Evolutionary conservation across 1,284 basidiomycete species (phyloP), one percentile per base, ranked within the genome.

Genomic region (Trametes sp.): DNA sequence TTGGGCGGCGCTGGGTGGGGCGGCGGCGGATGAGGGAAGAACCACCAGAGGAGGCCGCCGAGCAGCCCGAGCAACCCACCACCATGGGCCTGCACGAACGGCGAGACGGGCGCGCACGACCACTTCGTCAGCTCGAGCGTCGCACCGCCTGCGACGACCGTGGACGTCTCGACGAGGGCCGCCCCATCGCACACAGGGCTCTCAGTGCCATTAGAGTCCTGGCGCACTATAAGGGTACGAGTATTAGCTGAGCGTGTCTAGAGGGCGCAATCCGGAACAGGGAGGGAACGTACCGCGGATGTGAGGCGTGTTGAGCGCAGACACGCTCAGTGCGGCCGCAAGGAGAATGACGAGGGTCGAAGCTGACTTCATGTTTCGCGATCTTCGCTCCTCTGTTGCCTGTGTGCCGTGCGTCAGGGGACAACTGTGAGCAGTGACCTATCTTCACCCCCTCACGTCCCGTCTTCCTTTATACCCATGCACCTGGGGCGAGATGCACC

Each of bases 281-380:
- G 48, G 26, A 11, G 41, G 57, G 21, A 33, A 56, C 66, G 46
- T 45, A 67, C 66, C 52, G 21, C 53, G 53, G 29, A 63, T 50
- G 49, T 54, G 45, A n/a, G 63, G 66, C 33, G 59, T 59, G 45
- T 62, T 54, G 49, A 67, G 63, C 26, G 66, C 66, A 9, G 59
- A 24, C 31, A 24, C 48, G 59, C 42, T 51, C 38, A 57, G 28
- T 21, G 53, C 59, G 45, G 45, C 48, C 44, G 56, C 54, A 28
- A 67, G 61, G 58, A 63, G 41, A 41, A 61, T 24, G 46, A 63
- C 54, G 53, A 67, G 29, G 50, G 41, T 38, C 38, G 46, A 19
- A 33, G 62, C 42, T 13, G 61, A 26, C 53, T 63, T 64, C 66
- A 67, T 67, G 31, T 16, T 58, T 42, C 14, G 23, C 11, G 33